Evolutionary conservation across 352 stramenopile genomes (phyloP).

Genomic region (Phytophthora sojae): DNA sequence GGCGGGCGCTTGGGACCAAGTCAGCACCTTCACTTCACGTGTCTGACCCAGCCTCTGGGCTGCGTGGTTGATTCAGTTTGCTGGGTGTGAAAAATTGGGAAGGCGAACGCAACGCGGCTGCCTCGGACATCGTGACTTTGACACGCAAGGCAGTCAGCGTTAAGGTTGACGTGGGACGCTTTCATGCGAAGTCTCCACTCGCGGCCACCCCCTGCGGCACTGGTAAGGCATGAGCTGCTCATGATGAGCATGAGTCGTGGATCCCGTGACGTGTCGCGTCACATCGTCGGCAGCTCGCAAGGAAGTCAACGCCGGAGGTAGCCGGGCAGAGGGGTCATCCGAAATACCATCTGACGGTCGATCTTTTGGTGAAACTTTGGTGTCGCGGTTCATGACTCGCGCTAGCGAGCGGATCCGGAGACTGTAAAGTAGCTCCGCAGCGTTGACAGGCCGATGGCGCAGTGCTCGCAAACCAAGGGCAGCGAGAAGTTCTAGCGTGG

Average conservation of each 20-base stretch:
- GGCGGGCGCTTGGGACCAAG: neutral
- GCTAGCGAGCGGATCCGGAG: neutral
- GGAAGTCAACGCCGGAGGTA: slow-evolving; percentile 10
- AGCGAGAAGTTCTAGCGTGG: neutral
- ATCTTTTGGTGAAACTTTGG: slow-evolving; percentile 19
- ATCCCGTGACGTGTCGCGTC: slow-evolving; percentile 1
- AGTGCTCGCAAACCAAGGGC: neutral
- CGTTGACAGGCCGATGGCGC: neutral
- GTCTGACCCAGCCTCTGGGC: slow-evolving; percentile 2
- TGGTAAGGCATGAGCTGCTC: too few relatives aligned
- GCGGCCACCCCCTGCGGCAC: too few relatives aligned
- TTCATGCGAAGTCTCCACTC: too few relatives aligned
- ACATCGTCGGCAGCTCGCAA: slow-evolving; percentile 1
- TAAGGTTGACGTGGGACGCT: neutral
- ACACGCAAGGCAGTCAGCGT: neutral
- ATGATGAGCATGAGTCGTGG: neutral
- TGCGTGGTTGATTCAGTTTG: slow-evolving; percentile 1
- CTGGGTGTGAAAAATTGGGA: slow-evolving; percentile 23
- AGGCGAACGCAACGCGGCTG: slow-evolving; percentile 20
- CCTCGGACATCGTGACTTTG: slow-evolving; percentile 2
- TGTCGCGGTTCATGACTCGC: neutral
- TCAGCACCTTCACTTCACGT: neutral
- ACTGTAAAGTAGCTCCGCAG: slow-evolving; percentile 8
- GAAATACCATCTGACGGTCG: slow-evolving; percentile 19
- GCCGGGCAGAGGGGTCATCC: slow-evolving; percentile 6